Conservation (phyloP, 495 filamentous ascomycete genomes). For the Aspergillus egyptiacus region DNA sequence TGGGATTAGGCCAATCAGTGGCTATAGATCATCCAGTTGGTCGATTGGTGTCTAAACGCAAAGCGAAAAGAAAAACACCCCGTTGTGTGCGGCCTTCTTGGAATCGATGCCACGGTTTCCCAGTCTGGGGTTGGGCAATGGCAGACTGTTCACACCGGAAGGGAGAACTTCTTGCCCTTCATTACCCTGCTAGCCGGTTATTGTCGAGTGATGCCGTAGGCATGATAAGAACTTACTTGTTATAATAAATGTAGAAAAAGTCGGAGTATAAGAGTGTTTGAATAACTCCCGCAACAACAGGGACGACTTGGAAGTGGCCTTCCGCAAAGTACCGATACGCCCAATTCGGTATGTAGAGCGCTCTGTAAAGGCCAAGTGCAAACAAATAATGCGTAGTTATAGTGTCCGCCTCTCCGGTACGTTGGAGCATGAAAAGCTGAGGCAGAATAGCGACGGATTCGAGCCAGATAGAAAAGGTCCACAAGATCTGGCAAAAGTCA, state of each 20-base stretch:
- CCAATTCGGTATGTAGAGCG: conserved; percentile 98
- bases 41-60: too few relatives aligned
- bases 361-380: conserved; percentile 84
- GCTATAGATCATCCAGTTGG: background rate
- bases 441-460: conserved; percentile 94
- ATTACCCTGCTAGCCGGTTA: conserved; percentile 49
- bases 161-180: conserved; percentile 83
- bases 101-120: background rate
- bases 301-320: conserved; percentile 70
- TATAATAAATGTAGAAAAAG: conserved; percentile 99
- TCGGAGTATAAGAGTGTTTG: conserved; percentile 96
- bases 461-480: conserved; percentile 97
- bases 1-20: too few relatives aligned
- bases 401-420: conserved; percentile 94
- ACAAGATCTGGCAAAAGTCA: conserved; percentile 61
- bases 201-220: conserved; percentile 15
- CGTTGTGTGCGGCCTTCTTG: background rate
- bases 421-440: conserved; percentile 95
- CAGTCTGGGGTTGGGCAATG: background rate
- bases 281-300: conserved; percentile 78
- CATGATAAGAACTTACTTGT: conserved; percentile 54
- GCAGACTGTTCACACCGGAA: conserved; percentile 59
- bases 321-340: conserved; percentile 80
- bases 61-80: too few relatives aligned
- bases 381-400: conserved; percentile 99